A percentile compares a stretch with the other conserved stretches of the same genome.
Evolutionary conservation across 2,329 filamentous ascomycete species (phyloP).

Genomic region (Diplodia scrobiculata): DNA sequence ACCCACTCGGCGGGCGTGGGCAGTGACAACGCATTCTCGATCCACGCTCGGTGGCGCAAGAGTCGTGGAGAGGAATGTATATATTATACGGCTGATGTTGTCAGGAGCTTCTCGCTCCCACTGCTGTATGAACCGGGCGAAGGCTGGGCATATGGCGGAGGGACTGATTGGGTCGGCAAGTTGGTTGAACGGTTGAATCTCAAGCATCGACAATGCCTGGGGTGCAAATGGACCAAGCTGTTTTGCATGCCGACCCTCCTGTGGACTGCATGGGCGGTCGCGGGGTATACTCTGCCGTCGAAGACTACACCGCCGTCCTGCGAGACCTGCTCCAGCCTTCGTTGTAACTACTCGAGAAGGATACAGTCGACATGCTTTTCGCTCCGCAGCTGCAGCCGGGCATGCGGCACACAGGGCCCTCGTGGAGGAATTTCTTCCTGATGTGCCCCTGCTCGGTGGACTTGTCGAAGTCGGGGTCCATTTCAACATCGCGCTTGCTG

Average conservation of each 20-base stretch:
- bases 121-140: constrained; percentile 37
- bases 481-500: constrained; percentile 38
- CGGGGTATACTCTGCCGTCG: not conserved
- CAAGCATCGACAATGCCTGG: not conserved
- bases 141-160: constrained; percentile 33
- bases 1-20: constrained; percentile 36
- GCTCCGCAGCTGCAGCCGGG: constrained; percentile 30
- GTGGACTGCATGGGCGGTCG: constrained; percentile 6
- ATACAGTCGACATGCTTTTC: constrained; percentile 10
- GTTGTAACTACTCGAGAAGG: constrained; percentile 31
- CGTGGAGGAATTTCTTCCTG: constrained; percentile 31
- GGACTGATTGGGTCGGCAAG: constrained; percentile 35
- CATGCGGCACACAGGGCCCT: constrained; percentile 15
- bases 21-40: constrained; percentile 32
- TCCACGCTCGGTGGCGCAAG: constrained; percentile 28
- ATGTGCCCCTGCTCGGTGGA: constrained; percentile 33
- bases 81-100: constrained; percentile 19
- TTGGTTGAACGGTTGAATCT: constrained; percentile 33
- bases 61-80: constrained; percentile 29
- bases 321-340: constrained; percentile 30
- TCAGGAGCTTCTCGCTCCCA: constrained; percentile 30
- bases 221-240: not conserved
- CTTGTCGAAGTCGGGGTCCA: constrained; percentile 30
- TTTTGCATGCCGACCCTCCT: not conserved
- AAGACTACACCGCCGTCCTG: constrained; percentile 1